Evolutionary conservation across 805 yeast genomes (phyloP), one percentile per base, ranked within the genome.

Genomic region (Lachancea dasiensis): DNA sequence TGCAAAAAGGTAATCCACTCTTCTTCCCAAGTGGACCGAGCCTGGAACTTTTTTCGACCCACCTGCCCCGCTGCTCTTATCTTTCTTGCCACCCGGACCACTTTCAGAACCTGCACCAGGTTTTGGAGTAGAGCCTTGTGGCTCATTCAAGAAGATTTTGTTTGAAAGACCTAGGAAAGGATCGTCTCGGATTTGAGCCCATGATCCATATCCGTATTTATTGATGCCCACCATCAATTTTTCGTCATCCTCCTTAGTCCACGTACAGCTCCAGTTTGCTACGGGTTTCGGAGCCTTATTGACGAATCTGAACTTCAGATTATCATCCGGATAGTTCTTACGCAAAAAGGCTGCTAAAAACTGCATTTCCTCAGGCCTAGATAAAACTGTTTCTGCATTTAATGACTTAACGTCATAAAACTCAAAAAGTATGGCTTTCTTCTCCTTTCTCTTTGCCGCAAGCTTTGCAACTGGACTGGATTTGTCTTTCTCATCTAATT

Each of bases 151-250:
- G 52, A 77, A 92, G 48, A 92, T 65, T 66, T 86, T 92, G 49
- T 86, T 86, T 44, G 86, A 83, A 44, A 92, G 68, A 8, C 87
- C 89, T 41, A 92, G 69, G 36, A 86, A 72, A 2, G 98, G 97
- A 63, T 92, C 98, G 63, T 92, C 99, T 55, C 98, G 72, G 31
- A 92, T 89, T 54, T 84, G 89, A 3, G 73, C 58, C 98, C 98
- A 92, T 1, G 95, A 80, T 13, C 97, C 97, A 60, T 86, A 89
- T 0, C 99, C 99, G 61, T 89, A 89, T 62, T 86, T 87, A 54
- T 75, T 73, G 16, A 90, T 83, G 46, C 99, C 99, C 24, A 84
- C 75, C 44, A 92, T 60, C 38, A 92, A 69, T 77, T 79, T 83
- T 36, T 87, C 83, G 59, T 92, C 99, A 56, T 92, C 95, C 22